Evolutionary conservation across 495 filamentous ascomycete genomes (phyloP).

Genomic region (Penicillium dipodomyicola): DNA sequence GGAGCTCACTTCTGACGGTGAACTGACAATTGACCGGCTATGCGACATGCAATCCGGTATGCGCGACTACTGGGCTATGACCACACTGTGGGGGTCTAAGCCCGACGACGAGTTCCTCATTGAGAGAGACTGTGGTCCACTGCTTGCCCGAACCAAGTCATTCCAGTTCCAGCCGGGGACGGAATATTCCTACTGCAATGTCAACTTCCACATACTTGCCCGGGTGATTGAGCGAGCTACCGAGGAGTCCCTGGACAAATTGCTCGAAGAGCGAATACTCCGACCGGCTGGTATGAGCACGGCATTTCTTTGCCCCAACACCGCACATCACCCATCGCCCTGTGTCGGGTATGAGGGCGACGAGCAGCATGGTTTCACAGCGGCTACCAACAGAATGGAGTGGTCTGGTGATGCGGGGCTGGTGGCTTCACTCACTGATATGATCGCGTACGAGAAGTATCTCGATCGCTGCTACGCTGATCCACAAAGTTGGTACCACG

Average conservation of each 20-base stretch:
- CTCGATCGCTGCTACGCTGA: slow-evolving; percentile 23
- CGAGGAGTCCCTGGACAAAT: slow-evolving; percentile 21
- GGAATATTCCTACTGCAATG: slow-evolving; percentile 35
- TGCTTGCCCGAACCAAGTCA: slow-evolving; percentile 26
- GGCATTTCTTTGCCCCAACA: slow-evolving; percentile 31
- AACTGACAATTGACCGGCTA: slow-evolving; percentile 27
- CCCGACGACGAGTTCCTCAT: slow-evolving; percentile 32
- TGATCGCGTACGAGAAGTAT: slow-evolving; percentile 37
- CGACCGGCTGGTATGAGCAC: slow-evolving; percentile 32
- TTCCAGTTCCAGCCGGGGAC: slow-evolving; percentile 34
- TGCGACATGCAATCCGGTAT: slow-evolving; percentile 36
- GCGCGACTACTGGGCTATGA: slow-evolving; percentile 40
- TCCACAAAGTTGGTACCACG: slow-evolving; percentile 28
- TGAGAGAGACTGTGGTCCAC: slow-evolving; percentile 17
- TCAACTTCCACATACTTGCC: slow-evolving; percentile 33
- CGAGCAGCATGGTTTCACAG: slow-evolving; percentile 20
- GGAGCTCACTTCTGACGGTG: slow-evolving; percentile 16
- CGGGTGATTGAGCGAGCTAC: slow-evolving; percentile 31
- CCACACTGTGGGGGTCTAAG: slow-evolving; percentile 31
- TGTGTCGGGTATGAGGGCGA: slow-evolving; percentile 36
- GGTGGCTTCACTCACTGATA: slow-evolving; percentile 35
- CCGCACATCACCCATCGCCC: slow-evolving; percentile 25
- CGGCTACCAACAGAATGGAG: slow-evolving; percentile 31
- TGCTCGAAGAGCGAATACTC: slow-evolving; percentile 29
- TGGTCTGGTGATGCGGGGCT: slow-evolving; percentile 40